phyloP scores from a whole-genome alignment of 371 early-diverging fungal species.

The Mortierella sp. region DNA sequence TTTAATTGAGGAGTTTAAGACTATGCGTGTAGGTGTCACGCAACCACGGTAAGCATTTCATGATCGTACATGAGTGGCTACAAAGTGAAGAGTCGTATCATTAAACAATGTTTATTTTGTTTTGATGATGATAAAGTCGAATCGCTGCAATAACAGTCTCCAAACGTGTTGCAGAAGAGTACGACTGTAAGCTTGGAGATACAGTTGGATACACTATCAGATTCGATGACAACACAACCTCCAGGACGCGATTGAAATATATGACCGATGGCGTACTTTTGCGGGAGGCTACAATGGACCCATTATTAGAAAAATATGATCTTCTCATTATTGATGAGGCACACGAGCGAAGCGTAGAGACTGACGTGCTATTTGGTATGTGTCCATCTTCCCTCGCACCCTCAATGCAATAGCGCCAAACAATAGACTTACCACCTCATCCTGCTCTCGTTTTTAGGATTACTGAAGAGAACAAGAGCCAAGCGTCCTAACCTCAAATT shows the following conservation, averaged over 20 bases:
- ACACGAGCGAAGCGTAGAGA: constrained; percentile 95
- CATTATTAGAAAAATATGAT: constrained; percentile 71
- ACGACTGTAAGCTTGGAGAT: constrained; percentile 68
- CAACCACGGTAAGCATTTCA: constrained; percentile 79
- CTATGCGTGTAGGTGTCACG: constrained; percentile 91
- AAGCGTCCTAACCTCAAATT: constrained; percentile 72
- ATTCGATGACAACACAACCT: constrained; percentile 77
- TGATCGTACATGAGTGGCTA: not conserved
- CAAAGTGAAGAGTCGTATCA: not conserved
- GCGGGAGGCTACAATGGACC: constrained; percentile 80
- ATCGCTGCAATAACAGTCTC: constrained; percentile 95
- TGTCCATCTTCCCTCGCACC: constrained; percentile 2
- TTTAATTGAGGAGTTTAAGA: constrained; percentile 94
- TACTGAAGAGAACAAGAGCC: constrained; percentile 40
- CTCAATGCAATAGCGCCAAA: not conserved
- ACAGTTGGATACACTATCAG: constrained; percentile 90
- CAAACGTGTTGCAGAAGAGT: constrained; percentile 85
- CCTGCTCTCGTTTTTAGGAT: constrained; percentile 11
- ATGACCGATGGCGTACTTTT: constrained; percentile 96
- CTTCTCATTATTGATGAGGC: constrained; percentile 94
- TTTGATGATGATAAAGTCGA: constrained; percentile 62
- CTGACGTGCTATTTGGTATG: constrained; percentile 93
- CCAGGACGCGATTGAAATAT: constrained; percentile 80
- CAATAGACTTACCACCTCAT: not conserved
- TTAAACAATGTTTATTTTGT: not conserved